These are phyloP conservation scores for Moesziomyces globuligerus DNA, from an alignment of 1,284 basidiomycete species.

Conservation along the genomic window DNA sequence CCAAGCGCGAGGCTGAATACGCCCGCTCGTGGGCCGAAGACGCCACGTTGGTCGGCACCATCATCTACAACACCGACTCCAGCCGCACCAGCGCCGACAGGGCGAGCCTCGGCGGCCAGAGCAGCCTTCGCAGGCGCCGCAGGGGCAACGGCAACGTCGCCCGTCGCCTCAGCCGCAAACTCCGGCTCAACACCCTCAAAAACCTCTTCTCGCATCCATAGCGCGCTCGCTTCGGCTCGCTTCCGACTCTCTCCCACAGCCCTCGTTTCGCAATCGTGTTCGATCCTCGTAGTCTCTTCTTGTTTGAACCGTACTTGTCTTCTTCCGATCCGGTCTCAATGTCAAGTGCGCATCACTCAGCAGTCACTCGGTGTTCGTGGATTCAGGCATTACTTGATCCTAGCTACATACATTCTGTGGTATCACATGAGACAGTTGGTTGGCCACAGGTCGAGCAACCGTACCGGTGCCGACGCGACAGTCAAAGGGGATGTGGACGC, in stretches of 20 bases:
- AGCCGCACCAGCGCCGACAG: conserved; percentile 19
- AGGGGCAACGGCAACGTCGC: conserved; percentile 18
- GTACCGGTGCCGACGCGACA: neutral
- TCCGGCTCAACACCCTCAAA: conserved; percentile 23
- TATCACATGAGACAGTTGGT: neutral
- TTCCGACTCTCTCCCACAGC: neutral
- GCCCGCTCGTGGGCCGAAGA: conserved; percentile 56
- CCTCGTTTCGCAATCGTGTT: too few relatives aligned
- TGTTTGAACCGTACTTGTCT: neutral
- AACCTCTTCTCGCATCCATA: conserved; percentile 14
- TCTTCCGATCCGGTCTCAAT: neutral
- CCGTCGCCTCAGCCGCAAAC: conserved; percentile 2
- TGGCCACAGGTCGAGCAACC: neutral
- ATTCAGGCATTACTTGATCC: neutral
- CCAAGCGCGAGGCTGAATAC: conserved; percentile 49
- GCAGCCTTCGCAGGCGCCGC: conserved; percentile 28
- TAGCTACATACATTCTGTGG: neutral
- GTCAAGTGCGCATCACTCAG: neutral
- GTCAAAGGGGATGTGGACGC: too few relatives aligned
- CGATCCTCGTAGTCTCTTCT: neutral
- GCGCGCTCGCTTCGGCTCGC: neutral
- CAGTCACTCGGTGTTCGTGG: neutral
- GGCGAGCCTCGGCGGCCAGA: conserved; percentile 20
- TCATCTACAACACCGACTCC: conserved; percentile 29
- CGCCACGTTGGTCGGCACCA: conserved; percentile 52